Evolutionary conservation across 768 basidiomycete genomes (phyloP), one percentile per base, ranked within the genome.

Genomic region (Kwoniella europaea): DNA sequence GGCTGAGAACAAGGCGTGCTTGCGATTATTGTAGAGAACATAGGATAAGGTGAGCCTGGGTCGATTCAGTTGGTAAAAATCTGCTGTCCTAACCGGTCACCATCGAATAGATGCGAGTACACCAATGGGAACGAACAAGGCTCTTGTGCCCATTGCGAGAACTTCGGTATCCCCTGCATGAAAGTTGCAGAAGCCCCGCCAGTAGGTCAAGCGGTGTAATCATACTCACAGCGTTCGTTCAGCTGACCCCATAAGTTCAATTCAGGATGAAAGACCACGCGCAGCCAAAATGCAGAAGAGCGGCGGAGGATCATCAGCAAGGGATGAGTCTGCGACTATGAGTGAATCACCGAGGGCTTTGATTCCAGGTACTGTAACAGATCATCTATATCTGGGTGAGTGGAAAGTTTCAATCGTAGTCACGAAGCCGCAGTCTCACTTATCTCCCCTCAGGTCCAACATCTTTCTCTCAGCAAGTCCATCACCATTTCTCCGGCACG

Each of bases 21-120:
- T 66, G 65, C 42, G 65, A 66, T 57, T 66, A 66, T 57, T 66
- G 65, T 41, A 66, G 65, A 43, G 54, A 41, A 41, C 65, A 66
- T 43, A 54, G 65, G 13, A 66, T 66, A 7, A 24, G 65, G 65
- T 66, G 35, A 16, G 65, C 56, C 15, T n/a, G 10, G 7, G 10
- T 16, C 27, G 57, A 24, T 18, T 18, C 57, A 50, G 46, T 18
- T 10, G 13, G 18, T 59, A 29, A 10, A 7, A 12, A 59, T 16
- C 22, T 27, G 57, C 27, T 59, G 24, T 27, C 24, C 16, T 24
- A 41, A n/a, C 16, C n/a, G 0, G 46, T 27, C 16, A 22, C 16
- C 22, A 24, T 12, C 16, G 18, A 24, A 12, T 59, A 59, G 57
- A 59, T 59, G 57, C 57, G 57, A 59, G 29, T 59, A 59, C 27